phyloP scores from a whole-genome alignment of 2,329 filamentous ascomycete species.

The Tolypocladium amazonense region DNA sequence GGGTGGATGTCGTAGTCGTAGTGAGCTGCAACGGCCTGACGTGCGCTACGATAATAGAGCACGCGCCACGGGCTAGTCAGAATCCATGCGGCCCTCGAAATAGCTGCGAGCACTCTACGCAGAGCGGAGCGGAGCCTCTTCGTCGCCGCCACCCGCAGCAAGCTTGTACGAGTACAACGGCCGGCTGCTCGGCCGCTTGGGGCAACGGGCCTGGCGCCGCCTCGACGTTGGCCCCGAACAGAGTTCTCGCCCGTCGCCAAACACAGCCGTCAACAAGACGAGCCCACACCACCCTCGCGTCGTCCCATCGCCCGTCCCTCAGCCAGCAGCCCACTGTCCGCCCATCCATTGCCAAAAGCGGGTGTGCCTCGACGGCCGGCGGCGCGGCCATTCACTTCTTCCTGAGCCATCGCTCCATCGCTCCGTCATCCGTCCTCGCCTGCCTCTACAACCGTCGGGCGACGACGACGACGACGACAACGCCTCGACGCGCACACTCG shows the following conservation, averaged over 20 bases:
- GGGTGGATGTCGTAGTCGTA: too few species aligned
- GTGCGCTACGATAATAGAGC: too few species aligned
- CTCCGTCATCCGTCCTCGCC: not conserved
- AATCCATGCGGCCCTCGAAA: too few species aligned
- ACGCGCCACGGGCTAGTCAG: too few species aligned
- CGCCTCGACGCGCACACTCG: not conserved
- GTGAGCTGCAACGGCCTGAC: too few species aligned
- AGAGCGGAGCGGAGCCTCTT: not conserved
- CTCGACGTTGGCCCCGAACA: not conserved
- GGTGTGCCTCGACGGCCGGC: not conserved
- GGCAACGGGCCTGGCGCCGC: not conserved
- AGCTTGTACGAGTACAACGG: not conserved
- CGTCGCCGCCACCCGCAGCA: not conserved
- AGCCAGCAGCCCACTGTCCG: not conserved
- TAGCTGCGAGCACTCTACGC: not conserved
- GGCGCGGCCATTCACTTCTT: not conserved
- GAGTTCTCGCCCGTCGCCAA: not conserved
- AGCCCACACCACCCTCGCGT: not conserved
- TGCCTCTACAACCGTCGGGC: not conserved
- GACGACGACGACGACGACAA: not conserved
- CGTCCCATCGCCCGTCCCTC: not conserved
- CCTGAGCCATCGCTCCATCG: not conserved
- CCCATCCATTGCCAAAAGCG: not conserved
- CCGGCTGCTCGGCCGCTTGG: not conserved
- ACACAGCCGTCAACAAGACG: not conserved